Percentiles rank a stretch among this genome's conserved stretches.
Conservation (phyloP, 768 basidiomycete genomes). For the Austroboletus eburneus region DNA sequence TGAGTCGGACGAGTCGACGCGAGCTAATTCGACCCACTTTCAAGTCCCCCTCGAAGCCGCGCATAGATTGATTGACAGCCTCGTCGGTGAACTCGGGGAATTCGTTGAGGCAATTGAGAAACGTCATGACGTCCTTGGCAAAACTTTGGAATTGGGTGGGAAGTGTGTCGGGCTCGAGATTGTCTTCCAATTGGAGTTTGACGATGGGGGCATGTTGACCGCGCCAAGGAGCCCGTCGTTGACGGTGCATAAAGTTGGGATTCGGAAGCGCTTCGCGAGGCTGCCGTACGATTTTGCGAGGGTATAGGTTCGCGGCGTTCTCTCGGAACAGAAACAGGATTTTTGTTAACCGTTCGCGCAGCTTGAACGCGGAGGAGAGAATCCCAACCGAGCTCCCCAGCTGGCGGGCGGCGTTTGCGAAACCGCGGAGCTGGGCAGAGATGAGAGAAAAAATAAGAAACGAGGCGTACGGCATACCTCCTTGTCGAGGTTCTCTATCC, state of each 20-base stretch:
- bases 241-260: constrained; percentile 33
- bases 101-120: constrained; percentile 50
- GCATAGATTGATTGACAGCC: constrained; percentile 46
- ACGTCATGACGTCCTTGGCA: constrained; percentile 48
- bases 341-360: constrained; percentile 48
- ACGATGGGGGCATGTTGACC: constrained; percentile 34
- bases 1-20: constrained; percentile 4
- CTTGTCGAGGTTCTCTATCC: constrained; percentile 45
- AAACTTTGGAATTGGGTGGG: constrained; percentile 43
- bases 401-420: constrained; percentile 52
- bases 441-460: constrained; percentile 10
- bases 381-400: constrained; percentile 55
- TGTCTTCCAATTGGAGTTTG: constrained; percentile 36
- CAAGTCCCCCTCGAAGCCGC: constrained; percentile 47
- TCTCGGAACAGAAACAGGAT: constrained; percentile 49
- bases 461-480: constrained; percentile 31
- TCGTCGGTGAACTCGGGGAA: constrained; percentile 56
- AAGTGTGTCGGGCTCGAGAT: constrained; percentile 46
- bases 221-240: constrained; percentile 31
- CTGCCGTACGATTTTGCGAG: constrained; percentile 41
- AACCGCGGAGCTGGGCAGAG: constrained; percentile 41
- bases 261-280: constrained; percentile 36
- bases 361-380: constrained; percentile 48
- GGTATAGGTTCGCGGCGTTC: constrained; percentile 55
- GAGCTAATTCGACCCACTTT: constrained; percentile 32